phyloP scores from a whole-genome alignment of 805 yeast genomes.

The Nakazawaea populi region DNA sequence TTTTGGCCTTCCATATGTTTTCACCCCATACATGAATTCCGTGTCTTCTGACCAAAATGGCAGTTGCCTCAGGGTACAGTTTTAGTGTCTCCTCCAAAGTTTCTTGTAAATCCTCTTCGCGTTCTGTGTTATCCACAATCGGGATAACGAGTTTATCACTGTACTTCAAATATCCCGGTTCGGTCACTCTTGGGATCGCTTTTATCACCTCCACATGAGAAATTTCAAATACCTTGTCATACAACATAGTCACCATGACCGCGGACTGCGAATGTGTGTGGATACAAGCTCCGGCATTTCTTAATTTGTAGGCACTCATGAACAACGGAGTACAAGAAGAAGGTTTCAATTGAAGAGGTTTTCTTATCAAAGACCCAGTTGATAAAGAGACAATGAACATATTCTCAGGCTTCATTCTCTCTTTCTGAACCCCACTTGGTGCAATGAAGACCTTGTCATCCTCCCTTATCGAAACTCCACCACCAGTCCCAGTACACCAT shows the following conservation, averaged over 20 bases:
- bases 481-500: constrained; percentile 97
- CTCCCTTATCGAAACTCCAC: constrained; percentile 78
- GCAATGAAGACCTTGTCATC: constrained; percentile 64
- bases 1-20: constrained; percentile 85
- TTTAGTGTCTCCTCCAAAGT: constrained; percentile 56
- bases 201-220: constrained; percentile 87
- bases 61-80: constrained; percentile 74
- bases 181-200: constrained; percentile 70
- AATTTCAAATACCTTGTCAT: constrained; percentile 66
- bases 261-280: constrained; percentile 93
- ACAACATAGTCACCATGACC: constrained; percentile 71
- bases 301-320: constrained; percentile 57
- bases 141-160: constrained; percentile 79
- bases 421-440: constrained; percentile 96
- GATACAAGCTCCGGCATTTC: constrained; percentile 86
- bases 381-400: constrained; percentile 69
- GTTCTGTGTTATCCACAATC: constrained; percentile 85
- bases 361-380: constrained; percentile 44
- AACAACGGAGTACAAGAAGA: constrained; percentile 92
- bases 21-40: constrained; percentile 98
- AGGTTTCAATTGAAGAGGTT: constrained; percentile 72
- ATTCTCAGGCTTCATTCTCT: constrained; percentile 73
- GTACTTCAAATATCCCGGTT: constrained; percentile 64
- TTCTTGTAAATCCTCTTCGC: constrained; percentile 76
- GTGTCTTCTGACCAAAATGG: constrained; percentile 86